Evolutionary conservation across 176 grass and related monocot species (phyloP).

Genomic region (Oryza australiensis): DNA sequence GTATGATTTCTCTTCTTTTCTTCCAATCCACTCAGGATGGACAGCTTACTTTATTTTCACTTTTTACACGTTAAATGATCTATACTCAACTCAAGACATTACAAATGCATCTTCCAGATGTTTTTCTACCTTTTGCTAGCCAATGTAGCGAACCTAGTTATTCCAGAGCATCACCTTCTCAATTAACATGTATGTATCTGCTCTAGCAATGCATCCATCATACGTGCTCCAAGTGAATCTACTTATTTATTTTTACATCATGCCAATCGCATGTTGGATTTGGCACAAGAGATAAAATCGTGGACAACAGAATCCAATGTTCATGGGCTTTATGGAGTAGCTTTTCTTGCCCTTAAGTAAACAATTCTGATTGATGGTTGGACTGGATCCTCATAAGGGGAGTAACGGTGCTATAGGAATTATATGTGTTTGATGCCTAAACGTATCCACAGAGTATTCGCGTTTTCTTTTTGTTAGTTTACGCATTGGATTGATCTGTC

Average conservation of each 20-base stretch:
- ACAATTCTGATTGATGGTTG: background rate
- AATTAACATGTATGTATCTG: constrained; percentile 4
- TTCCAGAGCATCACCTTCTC: background rate
- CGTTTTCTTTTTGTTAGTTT: background rate
- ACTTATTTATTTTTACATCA: constrained; percentile 1
- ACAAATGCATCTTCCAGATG: background rate
- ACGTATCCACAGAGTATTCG: background rate
- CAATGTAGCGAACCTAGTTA: background rate
- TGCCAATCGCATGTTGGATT: background rate
- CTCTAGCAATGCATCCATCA: no score
- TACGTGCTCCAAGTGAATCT: background rate
- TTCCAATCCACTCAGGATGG: no score
- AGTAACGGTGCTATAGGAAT: background rate
- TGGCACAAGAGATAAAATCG: constrained; percentile 2
- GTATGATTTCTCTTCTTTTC: constrained; percentile 30
- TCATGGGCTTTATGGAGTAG: background rate
- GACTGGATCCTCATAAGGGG: background rate
- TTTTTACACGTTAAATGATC: background rate
- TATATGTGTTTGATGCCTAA: background rate
- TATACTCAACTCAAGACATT: background rate
- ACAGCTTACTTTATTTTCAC: background rate
- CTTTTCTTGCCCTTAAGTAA: background rate
- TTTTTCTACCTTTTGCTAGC: background rate
- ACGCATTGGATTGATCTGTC: background rate
- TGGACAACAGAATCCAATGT: background rate